Evolutionary conservation across 176 grass and related monocot genomes (phyloP).

Genomic region (Stipa capillata): DNA sequence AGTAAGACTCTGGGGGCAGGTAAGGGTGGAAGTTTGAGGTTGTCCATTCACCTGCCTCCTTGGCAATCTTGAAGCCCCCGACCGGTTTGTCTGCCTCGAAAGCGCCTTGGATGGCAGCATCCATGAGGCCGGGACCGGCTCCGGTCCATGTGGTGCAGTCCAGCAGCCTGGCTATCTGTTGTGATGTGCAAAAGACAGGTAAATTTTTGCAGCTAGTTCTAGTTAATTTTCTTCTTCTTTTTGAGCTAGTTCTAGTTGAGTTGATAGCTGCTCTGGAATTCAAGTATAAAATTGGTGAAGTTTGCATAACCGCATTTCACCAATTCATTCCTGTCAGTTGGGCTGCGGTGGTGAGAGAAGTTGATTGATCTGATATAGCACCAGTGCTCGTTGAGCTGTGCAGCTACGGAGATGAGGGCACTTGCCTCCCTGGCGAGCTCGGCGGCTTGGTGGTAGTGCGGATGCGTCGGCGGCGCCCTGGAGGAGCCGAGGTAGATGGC

Average conservation of each 20-base stretch:
- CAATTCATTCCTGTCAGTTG: background rate
- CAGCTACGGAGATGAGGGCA: background rate
- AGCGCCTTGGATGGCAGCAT: slow-evolving; percentile 62
- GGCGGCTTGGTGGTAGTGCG: slow-evolving; percentile 53
- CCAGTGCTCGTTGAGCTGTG: too few relatives aligned
- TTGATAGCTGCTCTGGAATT: background rate
- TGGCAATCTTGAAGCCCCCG: slow-evolving; percentile 73
- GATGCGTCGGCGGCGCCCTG: slow-evolving; percentile 37
- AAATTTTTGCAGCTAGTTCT: background rate
- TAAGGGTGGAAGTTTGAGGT: slow-evolving; percentile 71
- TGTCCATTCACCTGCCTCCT: slow-evolving; percentile 79
- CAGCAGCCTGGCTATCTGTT: slow-evolving; percentile 51
- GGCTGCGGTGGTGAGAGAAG: background rate
- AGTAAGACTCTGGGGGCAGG: slow-evolving; percentile 50
- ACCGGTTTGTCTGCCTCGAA: slow-evolving; percentile 53
- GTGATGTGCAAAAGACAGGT: background rate
- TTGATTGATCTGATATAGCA: too few relatives aligned
- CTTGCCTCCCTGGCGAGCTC: slow-evolving; percentile 72
- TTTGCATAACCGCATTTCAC: background rate
- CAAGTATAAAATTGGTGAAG: background rate
- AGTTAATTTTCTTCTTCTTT: too few relatives aligned
- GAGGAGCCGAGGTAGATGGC: slow-evolving; percentile 79
- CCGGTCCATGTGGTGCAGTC: slow-evolving; percentile 85
- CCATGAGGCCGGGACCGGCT: slow-evolving; percentile 78
- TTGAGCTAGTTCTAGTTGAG: background rate